Evolutionary conservation across 371 early-diverging fungal genomes (phyloP).

Genomic region (Ordospora colligata): DNA sequence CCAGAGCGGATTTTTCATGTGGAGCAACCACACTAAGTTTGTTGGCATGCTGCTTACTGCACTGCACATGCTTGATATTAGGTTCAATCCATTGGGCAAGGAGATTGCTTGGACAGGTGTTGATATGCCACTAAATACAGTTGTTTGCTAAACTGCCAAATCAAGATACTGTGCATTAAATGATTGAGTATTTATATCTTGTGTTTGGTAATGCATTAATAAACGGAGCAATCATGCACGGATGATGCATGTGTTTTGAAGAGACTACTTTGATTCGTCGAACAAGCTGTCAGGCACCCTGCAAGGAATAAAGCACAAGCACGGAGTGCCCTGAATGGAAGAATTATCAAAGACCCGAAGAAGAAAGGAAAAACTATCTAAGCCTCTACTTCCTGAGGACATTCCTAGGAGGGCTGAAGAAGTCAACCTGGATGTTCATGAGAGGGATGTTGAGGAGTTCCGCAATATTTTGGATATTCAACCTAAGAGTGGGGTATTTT

Average conservation of each 20-base stretch:
- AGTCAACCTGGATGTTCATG: not conserved
- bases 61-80: slow-evolving; percentile 10
- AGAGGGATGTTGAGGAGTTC: slow-evolving; percentile 27
- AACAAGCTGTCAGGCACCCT: not conserved
- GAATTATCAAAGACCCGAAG: not conserved
- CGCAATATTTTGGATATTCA: slow-evolving; percentile 55
- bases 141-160: not conserved
- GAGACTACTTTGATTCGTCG: not conserved
- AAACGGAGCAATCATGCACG: no score
- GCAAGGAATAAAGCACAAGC: not conserved
- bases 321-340: not conserved
- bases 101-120: not conserved
- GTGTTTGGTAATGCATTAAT: no score
- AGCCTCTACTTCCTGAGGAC: slow-evolving; percentile 18
- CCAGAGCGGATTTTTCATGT: slow-evolving; percentile 61
- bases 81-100: not conserved
- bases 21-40: slow-evolving; percentile 58
- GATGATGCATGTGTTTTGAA: not conserved
- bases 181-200: no score
- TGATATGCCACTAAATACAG: not conserved
- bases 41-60: slow-evolving; percentile 24
- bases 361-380: slow-evolving; percentile 17
- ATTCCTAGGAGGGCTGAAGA: not conserved
- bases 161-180: not conserved
- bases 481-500: slow-evolving; percentile 41